Evolutionary conservation across 2,329 filamentous ascomycete species (phyloP).

Genomic region (Colletotrichum tamarilloi): DNA sequence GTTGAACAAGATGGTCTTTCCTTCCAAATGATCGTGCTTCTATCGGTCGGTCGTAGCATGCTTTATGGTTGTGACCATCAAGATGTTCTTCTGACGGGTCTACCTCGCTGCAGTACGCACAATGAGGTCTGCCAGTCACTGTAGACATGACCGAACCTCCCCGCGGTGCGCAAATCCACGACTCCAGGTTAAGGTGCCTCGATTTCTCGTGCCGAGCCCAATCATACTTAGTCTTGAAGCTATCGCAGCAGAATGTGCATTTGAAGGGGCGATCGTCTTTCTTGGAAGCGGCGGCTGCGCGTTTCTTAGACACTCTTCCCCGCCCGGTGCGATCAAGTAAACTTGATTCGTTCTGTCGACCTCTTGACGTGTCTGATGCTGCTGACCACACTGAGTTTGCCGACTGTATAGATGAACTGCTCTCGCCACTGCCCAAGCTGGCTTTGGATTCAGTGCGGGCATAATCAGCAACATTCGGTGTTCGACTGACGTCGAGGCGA

Average conservation of each 20-base stretch:
- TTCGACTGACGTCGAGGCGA: too few species aligned
- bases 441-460: slow-evolving; percentile 29
- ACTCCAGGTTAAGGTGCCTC: slow-evolving; percentile 56
- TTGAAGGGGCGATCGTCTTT: slow-evolving; percentile 43
- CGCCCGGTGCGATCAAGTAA: too few species aligned
- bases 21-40: slow-evolving; percentile 41
- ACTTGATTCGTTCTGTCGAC: too few species aligned
- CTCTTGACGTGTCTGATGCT: not conserved
- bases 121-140: slow-evolving; percentile 38
- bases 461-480: too few species aligned
- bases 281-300: too few species aligned
- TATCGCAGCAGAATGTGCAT: slow-evolving; percentile 59
- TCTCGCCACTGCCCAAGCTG: slow-evolving; percentile 17
- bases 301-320: too few species aligned
- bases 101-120: slow-evolving; percentile 40
- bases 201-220: slow-evolving; percentile 63
- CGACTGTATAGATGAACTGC: slow-evolving; percentile 17
- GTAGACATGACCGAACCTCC: slow-evolving; percentile 37
- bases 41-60: slow-evolving; percentile 30
- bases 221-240: slow-evolving; percentile 56
- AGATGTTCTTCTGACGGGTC: slow-evolving; percentile 40
- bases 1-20: slow-evolving; percentile 45
- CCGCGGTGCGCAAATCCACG: slow-evolving; percentile 54
- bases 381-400: slow-evolving; percentile 21
- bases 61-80: slow-evolving; percentile 39